A percentile compares a stretch with the other conserved stretches of the same genome.
These are phyloP conservation scores for Plectosphaerella plurivora DNA, from an alignment of 2,329 filamentous ascomycete species.

Conservation along the genomic window DNA sequence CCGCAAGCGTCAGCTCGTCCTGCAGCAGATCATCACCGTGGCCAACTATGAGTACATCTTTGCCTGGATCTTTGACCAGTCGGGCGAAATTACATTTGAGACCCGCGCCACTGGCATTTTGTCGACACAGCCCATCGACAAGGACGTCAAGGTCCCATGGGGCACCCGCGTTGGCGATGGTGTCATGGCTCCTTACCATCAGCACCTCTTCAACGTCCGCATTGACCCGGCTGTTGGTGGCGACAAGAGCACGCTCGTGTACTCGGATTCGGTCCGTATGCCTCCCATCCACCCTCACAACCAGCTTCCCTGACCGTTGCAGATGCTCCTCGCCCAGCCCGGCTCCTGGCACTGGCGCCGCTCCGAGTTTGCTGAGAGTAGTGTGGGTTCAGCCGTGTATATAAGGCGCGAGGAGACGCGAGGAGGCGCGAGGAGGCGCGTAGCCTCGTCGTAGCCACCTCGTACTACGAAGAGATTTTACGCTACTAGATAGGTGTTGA, in stretches of 20 bases:
- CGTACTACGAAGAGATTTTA: too few species aligned
- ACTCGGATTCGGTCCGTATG: conserved; percentile 2
- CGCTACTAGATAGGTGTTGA: too few species aligned
- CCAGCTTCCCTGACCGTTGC: conserved; percentile 30
- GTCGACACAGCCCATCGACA: conserved; percentile 47
- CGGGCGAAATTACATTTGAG: conserved; percentile 50
- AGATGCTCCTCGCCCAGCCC: conserved; percentile 42
- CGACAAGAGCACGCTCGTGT: conserved; percentile 38
- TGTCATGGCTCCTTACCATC: conserved; percentile 56
- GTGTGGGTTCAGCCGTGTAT: too few species aligned
- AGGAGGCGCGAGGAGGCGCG: too few species aligned
- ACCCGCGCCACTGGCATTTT: conserved; percentile 57
- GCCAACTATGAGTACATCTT: too few species aligned
- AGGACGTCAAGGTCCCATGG: conserved; percentile 40
- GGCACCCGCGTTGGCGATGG: conserved; percentile 55
- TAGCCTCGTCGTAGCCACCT: too few species aligned
- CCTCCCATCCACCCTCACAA: conserved; percentile 30
- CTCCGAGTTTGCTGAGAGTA: too few species aligned
- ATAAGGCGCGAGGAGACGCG: too few species aligned
- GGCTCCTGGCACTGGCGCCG: conserved; percentile 27
- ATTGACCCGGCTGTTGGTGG: conserved; percentile 55
- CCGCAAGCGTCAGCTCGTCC: conserved; percentile 50
- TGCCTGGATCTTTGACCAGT: conserved; percentile 43
- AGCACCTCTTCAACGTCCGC: conserved; percentile 56
- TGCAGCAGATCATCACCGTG: conserved; percentile 60